A percentile compares a stretch with the other conserved stretches of the same genome.
Conservation (phyloP, 352 stramenopile species). For the Phytopythium sindhum region DNA sequence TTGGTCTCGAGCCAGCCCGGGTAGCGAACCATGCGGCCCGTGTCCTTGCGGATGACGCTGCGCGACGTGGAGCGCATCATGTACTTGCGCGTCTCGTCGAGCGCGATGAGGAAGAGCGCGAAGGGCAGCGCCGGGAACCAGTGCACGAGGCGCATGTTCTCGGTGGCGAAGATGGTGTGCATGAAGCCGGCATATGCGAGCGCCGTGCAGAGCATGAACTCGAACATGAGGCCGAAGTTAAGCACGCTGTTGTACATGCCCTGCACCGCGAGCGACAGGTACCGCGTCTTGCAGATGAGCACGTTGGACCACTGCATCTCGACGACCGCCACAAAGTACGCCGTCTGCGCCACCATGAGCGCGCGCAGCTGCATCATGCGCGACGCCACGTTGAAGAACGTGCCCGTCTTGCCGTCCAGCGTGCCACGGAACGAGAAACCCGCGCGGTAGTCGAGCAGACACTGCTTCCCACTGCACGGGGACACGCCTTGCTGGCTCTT, state of each 20-base stretch:
- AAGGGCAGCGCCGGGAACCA: slow-evolving; percentile 91
- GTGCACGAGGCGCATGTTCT: slow-evolving; percentile 85
- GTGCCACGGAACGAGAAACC: slow-evolving; percentile 39
- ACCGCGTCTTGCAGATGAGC: slow-evolving; percentile 92
- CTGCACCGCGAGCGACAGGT: slow-evolving; percentile 87
- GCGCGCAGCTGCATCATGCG: slow-evolving; percentile 86
- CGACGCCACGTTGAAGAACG: slow-evolving; percentile 81
- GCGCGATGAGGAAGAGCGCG: slow-evolving; percentile 82
- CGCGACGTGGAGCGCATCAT: slow-evolving; percentile 83
- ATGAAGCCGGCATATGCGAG: slow-evolving; percentile 84
- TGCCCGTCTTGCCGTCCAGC: slow-evolving; percentile 8
- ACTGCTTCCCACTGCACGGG: slow-evolving; percentile 34
- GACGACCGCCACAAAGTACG: slow-evolving; percentile 84
- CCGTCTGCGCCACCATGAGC: slow-evolving; percentile 80
- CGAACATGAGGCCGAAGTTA: slow-evolving; percentile 92
- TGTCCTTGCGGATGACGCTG: slow-evolving; percentile 72
- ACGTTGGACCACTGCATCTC: slow-evolving; percentile 91
- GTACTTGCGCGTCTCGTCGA: slow-evolving; percentile 91
- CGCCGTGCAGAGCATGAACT: slow-evolving; percentile 85
- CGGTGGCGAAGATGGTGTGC: slow-evolving; percentile 82
- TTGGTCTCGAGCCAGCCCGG: slow-evolving; percentile 87
- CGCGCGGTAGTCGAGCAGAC: slow-evolving; percentile 52
- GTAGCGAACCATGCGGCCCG: slow-evolving; percentile 76
- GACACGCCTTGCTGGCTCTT: slow-evolving; percentile 21
- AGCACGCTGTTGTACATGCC: slow-evolving; percentile 92